Conservation (phyloP, 768 basidiomycete species). For the Leccinum disarticulatum region DNA sequence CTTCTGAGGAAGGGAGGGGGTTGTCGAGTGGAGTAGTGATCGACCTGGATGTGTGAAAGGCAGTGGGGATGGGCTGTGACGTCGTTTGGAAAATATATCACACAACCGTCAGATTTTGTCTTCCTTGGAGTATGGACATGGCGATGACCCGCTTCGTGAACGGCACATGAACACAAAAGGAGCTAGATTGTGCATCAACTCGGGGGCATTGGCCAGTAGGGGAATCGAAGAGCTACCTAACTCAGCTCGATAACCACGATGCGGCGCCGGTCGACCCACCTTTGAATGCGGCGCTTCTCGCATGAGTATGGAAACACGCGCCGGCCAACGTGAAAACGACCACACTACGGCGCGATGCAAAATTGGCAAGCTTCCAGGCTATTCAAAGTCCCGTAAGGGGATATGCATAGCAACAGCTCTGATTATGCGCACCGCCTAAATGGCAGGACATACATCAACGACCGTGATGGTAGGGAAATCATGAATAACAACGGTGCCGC, state of each 20-base stretch:
- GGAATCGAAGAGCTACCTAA: constrained; percentile 8
- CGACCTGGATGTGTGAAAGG: constrained; percentile 1
- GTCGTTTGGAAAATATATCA: constrained; percentile 2
- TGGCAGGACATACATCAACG: neutral
- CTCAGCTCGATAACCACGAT: constrained; percentile 6
- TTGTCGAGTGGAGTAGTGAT: neutral
- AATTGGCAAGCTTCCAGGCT: constrained; percentile 1
- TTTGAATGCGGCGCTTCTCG: constrained; percentile 6
- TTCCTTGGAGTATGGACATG: neutral
- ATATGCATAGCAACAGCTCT: constrained; percentile 13
- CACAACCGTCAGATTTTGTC: neutral
- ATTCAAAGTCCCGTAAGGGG: constrained; percentile 7
- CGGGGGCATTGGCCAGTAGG: constrained; percentile 3
- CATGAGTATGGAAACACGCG: constrained; percentile 8
- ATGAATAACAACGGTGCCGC: constrained; percentile 2
- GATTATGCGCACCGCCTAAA: constrained; percentile 7
- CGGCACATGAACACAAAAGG: constrained; percentile 1
- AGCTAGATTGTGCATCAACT: constrained; percentile 2
- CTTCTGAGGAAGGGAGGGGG: constrained; percentile 44
- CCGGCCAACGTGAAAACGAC: constrained; percentile 7
- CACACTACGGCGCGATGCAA: constrained; percentile 12
- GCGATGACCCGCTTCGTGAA: neutral
- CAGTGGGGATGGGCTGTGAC: constrained; percentile 1
- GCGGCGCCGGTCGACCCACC: constrained; percentile 4
- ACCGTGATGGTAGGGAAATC: constrained; percentile 5